Percentiles rank a stretch among this genome's conserved stretches.
phyloP scores from a whole-genome alignment of 176 grass and related monocot genomes.

The Zoysia japonica region DNA sequence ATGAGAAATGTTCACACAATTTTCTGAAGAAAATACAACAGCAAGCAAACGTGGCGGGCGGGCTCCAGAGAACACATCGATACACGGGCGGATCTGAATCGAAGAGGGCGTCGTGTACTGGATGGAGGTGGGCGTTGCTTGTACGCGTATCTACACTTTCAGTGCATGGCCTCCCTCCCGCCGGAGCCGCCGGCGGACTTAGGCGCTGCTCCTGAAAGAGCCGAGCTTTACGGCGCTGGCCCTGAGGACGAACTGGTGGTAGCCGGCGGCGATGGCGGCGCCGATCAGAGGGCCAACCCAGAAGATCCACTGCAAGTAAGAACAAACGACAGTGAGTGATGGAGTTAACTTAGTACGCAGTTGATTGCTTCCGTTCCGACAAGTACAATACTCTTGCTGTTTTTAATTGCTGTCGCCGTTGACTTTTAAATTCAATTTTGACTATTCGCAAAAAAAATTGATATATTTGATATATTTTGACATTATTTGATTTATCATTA shows the following conservation, averaged over 20 bases:
- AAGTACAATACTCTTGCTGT: neutral
- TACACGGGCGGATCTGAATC: neutral
- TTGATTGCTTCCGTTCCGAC: neutral
- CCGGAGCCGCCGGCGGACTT: neutral
- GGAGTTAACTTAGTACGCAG: neutral
- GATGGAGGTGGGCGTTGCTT: constrained; percentile 1
- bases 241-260: constrained; percentile 71
- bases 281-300: constrained; percentile 79
- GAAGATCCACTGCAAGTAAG: constrained; percentile 76
- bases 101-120: neutral
- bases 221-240: constrained; percentile 59
- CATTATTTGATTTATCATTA: no score
- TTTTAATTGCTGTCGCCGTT: neutral
- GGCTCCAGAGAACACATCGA: constrained; percentile 18
- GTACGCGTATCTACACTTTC: constrained; percentile 47
- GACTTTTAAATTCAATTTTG: no score
- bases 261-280: constrained; percentile 66
- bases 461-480: no score
- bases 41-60: constrained; percentile 2
- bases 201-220: constrained; percentile 62
- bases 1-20: neutral
- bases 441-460: no score
- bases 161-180: neutral
- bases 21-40: neutral
- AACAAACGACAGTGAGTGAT: neutral